Base-by-base conservation (phyloP, 208 protist species). In the Angomonas deanei region DNA sequence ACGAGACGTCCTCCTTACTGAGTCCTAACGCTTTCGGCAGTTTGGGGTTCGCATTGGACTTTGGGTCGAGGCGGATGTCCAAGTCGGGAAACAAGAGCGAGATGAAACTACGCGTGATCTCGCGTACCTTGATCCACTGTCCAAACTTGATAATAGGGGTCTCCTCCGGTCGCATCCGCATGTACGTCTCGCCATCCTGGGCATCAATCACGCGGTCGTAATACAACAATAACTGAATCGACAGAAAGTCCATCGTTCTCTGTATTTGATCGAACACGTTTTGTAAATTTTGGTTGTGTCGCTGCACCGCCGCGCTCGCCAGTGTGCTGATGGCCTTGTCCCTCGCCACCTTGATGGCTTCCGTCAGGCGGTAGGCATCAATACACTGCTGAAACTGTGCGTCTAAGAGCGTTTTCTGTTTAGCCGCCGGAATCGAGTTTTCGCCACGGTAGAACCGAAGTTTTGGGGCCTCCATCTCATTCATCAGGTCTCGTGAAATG, bases 51-150 rank as follows among this genome's bases (percentile, higher is more conserved):
- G 79, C 46, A 64, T 66, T 76, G 60, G 75, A 68, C 66, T 91
- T 97, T 11, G 92, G 92, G 61, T 93, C 85, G 19, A 97, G 66
- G n/a, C 82, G 76, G 23, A 97, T 75, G 30, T 84, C 80, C 49
- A 95, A 70, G 6, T 89, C 78, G 1, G 83, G 74, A 65, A 93
- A 95, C 0, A 76, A 61, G 15, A 97, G 61, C 10, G 82, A 83
- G 26, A 77, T 82, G 65, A 93, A 94, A 61, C 86, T 91, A 26
- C 88, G 88, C 32, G 90, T 93, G 47, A 82, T 76, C 57, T 93
- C 84, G 66, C 88, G 84, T 33, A 91, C 81, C 61, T 93, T 96
- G 15, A 94, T 85, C 89, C 92, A 97, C 57, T 95, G 72, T 21
- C 92, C 92, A 38, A 84, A 97, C 66, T 93, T 96, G 28, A 93